Evolutionary conservation across 768 basidiomycete genomes (phyloP), one percentile per base, ranked within the genome.

Genomic region (Lyophyllum shimeji): DNA sequence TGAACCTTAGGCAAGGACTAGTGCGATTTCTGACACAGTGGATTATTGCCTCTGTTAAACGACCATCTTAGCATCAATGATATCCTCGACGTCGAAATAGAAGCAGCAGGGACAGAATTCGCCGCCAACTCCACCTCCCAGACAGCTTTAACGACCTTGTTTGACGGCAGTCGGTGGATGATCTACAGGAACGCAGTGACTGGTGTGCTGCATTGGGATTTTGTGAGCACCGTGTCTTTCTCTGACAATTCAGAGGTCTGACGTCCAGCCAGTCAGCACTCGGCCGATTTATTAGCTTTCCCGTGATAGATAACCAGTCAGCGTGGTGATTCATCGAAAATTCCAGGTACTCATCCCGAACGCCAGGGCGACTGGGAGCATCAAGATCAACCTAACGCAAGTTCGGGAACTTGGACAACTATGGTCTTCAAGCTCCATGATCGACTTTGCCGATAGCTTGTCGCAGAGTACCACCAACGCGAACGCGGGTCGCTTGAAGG

Each of bases 141-240:
- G 59, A 55, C 60, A 18, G 86, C 86, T 0, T 78, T 89, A 46
- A 79, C 74, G 11, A 80, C 78, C 7, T 69, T 86, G 7, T 76
- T 89, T 53, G 74, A 82, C 39, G 88, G 84, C 0, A 74, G 84
- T 58, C 69, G 73, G 44, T 90, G 88, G 88, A 87, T 89, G 86
- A 83, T 89, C 27, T 85, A 80, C 62, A 68, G 70, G 8, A 89
- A 90, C 63, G 67, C 74, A 12, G 43, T 77, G 29, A 86, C 86
- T 1, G 69, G 75, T 1, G 77, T 82, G 7, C 63, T 84, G 42
- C 86, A 88, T 64, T 90, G 85, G 85, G 88, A 90, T 62, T 83
- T 87, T 63, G 86, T 88, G 59, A 31, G 57, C 13, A 3, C n/a
- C 9, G 7, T 40, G 3, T 2, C n/a, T 40, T 40, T 40, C 5